A percentile compares a stretch with the other conserved stretches of the same genome.
These are phyloP conservation scores for Umbelopsis sp. DNA, from an alignment of 371 early-diverging fungal species.

Conservation along the genomic window DNA sequence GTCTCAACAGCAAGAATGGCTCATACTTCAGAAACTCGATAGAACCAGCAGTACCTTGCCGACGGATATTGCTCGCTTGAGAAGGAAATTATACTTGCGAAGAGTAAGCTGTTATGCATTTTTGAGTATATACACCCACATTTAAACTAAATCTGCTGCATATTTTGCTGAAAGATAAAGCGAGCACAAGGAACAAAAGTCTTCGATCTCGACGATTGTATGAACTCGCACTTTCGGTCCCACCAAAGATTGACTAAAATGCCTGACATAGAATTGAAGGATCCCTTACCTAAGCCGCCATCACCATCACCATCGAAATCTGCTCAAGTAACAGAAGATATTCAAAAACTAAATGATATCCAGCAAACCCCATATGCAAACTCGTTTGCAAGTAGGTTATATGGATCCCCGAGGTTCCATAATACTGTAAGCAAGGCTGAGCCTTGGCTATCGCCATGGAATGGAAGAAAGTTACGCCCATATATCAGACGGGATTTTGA, in stretches of 20 bases:
- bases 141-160: not conserved
- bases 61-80: slow-evolving; percentile 57
- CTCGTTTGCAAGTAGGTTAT: slow-evolving; percentile 75
- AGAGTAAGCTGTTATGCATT: slow-evolving; percentile 31
- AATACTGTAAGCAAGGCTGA: slow-evolving; percentile 60
- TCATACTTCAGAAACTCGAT: slow-evolving; percentile 59
- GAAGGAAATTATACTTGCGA: slow-evolving; percentile 69
- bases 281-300: not conserved
- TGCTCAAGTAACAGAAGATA: slow-evolving; percentile 26
- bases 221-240: slow-evolving; percentile 42
- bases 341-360: slow-evolving; percentile 21
- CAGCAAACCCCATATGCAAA: slow-evolving; percentile 62
- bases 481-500: slow-evolving; percentile 74
- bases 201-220: slow-evolving; percentile 64
- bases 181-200: slow-evolving; percentile 62
- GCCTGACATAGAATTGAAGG: not conserved
- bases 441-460: slow-evolving; percentile 63
- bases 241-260: not conserved
- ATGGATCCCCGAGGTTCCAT: slow-evolving; percentile 62
- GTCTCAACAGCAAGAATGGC: slow-evolving; percentile 61
- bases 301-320: slow-evolving; percentile 26
- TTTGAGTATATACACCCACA: not conserved
- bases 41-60: slow-evolving; percentile 53
- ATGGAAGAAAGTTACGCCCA: slow-evolving; percentile 67
- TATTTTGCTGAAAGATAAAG: slow-evolving; percentile 41